These are phyloP conservation scores for Sporormia fimetaria DNA, from an alignment of 495 filamentous ascomycete genomes.

Conservation along the genomic window DNA sequence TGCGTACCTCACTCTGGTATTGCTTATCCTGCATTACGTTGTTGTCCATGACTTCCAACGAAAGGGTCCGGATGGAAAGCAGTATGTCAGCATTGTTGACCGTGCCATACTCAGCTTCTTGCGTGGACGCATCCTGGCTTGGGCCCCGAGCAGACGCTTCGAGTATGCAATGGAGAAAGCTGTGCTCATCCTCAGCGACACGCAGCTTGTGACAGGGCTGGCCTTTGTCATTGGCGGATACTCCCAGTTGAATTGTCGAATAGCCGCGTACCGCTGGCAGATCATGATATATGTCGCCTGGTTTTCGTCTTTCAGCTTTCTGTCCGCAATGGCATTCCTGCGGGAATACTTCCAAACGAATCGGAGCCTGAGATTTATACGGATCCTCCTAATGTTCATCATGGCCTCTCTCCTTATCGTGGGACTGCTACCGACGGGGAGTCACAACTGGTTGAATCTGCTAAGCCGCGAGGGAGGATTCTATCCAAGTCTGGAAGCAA, in stretches of 20 bases:
- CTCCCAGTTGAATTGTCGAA: slow-evolving; percentile 9
- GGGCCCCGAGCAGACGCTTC: slow-evolving; percentile 9
- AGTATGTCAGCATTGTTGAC: slow-evolving; percentile 8
- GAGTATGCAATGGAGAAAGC: slow-evolving; percentile 15
- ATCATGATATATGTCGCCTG: slow-evolving; percentile 32
- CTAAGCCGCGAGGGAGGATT: slow-evolving; percentile 7
- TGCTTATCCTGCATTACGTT: slow-evolving; percentile 15
- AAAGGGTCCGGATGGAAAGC: not conserved
- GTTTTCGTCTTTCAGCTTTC: slow-evolving; percentile 35
- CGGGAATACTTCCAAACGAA: slow-evolving; percentile 12
- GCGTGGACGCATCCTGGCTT: slow-evolving; percentile 1
- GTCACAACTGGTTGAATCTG: slow-evolving; percentile 14
- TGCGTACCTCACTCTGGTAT: slow-evolving; percentile 13
- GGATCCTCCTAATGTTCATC: slow-evolving; percentile 14
- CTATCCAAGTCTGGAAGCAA: slow-evolving; percentile 6
- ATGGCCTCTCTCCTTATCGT: slow-evolving; percentile 8
- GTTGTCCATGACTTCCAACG: slow-evolving; percentile 6
- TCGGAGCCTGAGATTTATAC: slow-evolving; percentile 7
- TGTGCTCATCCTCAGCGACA: slow-evolving; percentile 14
- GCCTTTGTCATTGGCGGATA: slow-evolving; percentile 11
- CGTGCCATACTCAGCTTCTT: slow-evolving; percentile 4
- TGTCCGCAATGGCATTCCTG: slow-evolving; percentile 33
- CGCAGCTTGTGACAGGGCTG: slow-evolving; percentile 13
- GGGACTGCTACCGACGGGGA: slow-evolving; percentile 14
- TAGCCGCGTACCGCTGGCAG: slow-evolving; percentile 34